Conservation (phyloP, 2,329 filamentous ascomycete genomes). For the Magnaporthales sp. region DNA sequence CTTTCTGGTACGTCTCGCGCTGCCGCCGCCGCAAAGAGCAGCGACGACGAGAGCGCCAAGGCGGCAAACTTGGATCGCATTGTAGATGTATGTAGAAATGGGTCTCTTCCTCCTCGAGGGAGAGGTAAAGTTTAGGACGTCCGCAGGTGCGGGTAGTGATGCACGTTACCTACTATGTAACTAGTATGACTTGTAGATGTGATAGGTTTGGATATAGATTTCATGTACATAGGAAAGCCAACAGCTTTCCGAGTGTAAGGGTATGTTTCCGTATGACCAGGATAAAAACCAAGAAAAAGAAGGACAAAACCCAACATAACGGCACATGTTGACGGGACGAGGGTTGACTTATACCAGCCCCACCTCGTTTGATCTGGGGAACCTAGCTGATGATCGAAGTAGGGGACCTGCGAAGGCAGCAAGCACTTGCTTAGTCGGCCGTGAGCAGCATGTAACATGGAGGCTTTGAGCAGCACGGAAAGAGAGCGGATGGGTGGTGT, state of each 20-base stretch:
- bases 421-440: constrained; percentile 1
- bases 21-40: neutral
- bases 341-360: neutral
- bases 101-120: neutral
- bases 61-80: neutral
- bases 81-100: neutral
- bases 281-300: neutral
- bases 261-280: neutral
- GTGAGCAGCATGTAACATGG: neutral
- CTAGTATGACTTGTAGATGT: neutral
- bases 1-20: constrained; percentile 17
- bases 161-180: neutral
- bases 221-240: neutral
- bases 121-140: neutral
- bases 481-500: neutral
- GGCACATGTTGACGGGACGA: neutral
- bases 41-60: neutral
- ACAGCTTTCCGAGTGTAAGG: neutral
- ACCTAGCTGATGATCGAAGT: neutral
- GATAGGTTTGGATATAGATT: neutral
- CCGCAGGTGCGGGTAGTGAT: neutral
- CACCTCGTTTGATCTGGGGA: neutral
- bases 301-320: neutral
- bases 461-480: neutral
- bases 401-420: neutral